Percentiles rank a stretch among this genome's conserved stretches.
Conservation (phyloP, 2,329 filamentous ascomycete species). For the Seiridium unicorne region DNA sequence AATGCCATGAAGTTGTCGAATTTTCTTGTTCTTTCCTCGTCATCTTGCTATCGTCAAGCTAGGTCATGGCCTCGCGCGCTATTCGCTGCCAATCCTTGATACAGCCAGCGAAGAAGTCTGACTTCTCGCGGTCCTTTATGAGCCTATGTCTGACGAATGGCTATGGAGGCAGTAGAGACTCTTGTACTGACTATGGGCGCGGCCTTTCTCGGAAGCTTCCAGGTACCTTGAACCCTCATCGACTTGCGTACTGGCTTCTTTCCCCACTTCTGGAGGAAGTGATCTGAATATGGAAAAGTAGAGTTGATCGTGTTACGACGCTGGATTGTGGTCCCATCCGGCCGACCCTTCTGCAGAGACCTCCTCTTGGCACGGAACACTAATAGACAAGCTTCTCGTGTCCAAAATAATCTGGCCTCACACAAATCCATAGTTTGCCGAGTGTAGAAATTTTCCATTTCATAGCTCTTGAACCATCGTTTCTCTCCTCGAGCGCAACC, state of each 20-base stretch:
- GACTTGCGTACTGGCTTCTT: constrained; percentile 17
- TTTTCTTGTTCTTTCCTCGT: constrained; percentile 35
- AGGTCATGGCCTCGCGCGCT: constrained; percentile 65
- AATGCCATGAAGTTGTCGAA: constrained; percentile 45
- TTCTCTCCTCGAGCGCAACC: no score
- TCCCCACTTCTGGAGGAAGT: constrained; percentile 20
- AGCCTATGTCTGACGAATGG: constrained; percentile 45
- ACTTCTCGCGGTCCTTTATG: constrained; percentile 38
- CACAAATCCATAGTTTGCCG: neutral
- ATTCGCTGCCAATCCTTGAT: constrained; percentile 56
- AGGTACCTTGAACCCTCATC: constrained; percentile 16
- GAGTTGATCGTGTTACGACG: constrained; percentile 20
- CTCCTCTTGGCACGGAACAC: constrained; percentile 16
- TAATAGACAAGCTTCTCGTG: constrained; percentile 20
- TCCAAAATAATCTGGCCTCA: constrained; percentile 14
- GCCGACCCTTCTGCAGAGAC: constrained; percentile 19
- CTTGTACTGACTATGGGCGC: constrained; percentile 33
- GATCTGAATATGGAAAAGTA: constrained; percentile 19
- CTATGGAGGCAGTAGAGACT: constrained; percentile 40
- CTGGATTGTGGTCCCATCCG: constrained; percentile 23
- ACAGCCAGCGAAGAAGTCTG: constrained; percentile 45
- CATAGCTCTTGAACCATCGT: neutral
- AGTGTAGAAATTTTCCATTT: neutral
- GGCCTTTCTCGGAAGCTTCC: constrained; percentile 22
- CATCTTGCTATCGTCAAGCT: constrained; percentile 76